These are phyloP conservation scores for Leishmania arabica DNA, from an alignment of 208 protist species.

Conservation along the genomic window DNA sequence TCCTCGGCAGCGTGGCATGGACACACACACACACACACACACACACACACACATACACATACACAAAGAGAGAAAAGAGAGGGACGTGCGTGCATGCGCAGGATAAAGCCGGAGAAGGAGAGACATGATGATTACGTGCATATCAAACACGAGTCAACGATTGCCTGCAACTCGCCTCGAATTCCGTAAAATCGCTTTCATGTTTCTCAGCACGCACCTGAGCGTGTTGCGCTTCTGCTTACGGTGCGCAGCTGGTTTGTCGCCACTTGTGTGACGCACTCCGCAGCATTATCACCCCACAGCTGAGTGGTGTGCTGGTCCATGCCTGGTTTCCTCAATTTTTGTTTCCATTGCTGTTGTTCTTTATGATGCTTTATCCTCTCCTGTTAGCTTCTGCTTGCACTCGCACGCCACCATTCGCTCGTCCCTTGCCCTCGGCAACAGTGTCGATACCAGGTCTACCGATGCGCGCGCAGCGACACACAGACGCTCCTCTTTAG, in stretches of 20 bases:
- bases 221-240: not conserved
- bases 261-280: not conserved
- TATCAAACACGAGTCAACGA: not conserved
- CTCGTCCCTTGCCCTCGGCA: constrained; percentile 3
- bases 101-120: not conserved
- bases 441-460: not conserved
- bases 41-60: no score
- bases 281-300: not conserved
- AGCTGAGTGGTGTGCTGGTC: not conserved
- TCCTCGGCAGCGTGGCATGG: not conserved
- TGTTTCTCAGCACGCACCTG: not conserved
- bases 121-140: not conserved
- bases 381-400: no score
- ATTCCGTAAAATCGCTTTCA: not conserved
- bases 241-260: not conserved
- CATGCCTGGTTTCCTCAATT: not conserved
- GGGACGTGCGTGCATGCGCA: not conserved
- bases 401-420: not conserved
- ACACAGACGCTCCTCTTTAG: not conserved
- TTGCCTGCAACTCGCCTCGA: not conserved
- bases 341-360: not conserved
- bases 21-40: no score
- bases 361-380: not conserved
- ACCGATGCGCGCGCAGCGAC: not conserved
- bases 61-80: not conserved